These are phyloP conservation scores for Aspergillus novofumigatus DNA, from an alignment of 2,329 filamentous ascomycete species.

Conservation along the genomic window DNA sequence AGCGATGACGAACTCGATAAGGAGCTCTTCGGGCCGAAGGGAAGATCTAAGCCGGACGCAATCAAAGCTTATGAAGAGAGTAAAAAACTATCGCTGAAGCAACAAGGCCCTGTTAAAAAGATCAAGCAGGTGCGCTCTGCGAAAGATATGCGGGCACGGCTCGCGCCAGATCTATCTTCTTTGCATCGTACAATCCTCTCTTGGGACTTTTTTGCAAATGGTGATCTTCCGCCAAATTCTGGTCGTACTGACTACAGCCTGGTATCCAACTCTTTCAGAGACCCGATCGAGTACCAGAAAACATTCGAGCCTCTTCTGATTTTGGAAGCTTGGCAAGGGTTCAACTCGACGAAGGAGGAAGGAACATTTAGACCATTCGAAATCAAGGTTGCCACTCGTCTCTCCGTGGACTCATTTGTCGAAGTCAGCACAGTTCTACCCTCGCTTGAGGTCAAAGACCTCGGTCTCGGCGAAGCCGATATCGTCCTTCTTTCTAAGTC, in stretches of 20 bases:
- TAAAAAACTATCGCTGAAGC: constrained; percentile 49
- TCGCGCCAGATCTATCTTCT: constrained; percentile 81
- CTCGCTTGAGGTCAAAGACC: constrained; percentile 64
- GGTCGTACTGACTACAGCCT: constrained; percentile 67
- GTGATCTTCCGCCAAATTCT: constrained; percentile 74
- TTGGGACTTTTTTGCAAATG: constrained; percentile 92
- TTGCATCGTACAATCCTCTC: constrained; percentile 81
- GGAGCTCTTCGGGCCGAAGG: constrained; percentile 57
- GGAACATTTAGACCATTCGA: constrained; percentile 75
- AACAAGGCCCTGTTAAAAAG: constrained; percentile 76
- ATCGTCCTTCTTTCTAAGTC: constrained; percentile 79
- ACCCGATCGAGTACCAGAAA: constrained; percentile 74
- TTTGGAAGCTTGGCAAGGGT: constrained; percentile 92
- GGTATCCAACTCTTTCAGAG: constrained; percentile 73
- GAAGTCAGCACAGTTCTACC: constrained; percentile 85
- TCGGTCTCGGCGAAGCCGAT: constrained; percentile 75
- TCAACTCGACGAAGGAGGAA: constrained; percentile 86
- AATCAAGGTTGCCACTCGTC: constrained; percentile 79
- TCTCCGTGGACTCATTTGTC: constrained; percentile 87
- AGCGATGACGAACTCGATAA: constrained; percentile 72
- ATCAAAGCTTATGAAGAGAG: constrained; percentile 46
- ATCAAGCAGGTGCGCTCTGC: constrained; percentile 72
- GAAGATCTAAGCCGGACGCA: constrained; percentile 36
- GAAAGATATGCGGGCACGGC: constrained; percentile 89
- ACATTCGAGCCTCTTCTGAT: constrained; percentile 89